Percentiles rank a stretch among this genome's conserved stretches.
phyloP scores from a whole-genome alignment of 164 flowering plant genomes.

The Dillenia suffruticosa region DNA sequence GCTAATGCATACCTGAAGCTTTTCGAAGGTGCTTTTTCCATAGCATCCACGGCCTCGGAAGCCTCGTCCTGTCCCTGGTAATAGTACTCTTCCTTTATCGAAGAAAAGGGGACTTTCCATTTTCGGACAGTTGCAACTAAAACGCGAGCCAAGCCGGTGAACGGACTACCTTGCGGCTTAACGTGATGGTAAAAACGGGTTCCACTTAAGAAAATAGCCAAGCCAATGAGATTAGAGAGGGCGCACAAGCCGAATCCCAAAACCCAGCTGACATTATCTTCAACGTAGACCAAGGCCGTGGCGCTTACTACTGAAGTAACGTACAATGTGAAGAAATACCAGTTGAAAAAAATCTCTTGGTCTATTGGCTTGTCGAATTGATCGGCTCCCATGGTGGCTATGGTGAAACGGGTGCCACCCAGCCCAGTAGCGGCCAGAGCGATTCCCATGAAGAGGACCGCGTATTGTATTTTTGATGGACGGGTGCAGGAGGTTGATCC shows the following conservation, averaged over 20 bases:
- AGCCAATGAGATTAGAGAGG: slow-evolving; percentile 14
- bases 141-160: slow-evolving; percentile 30
- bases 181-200: slow-evolving; percentile 14
- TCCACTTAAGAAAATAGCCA: slow-evolving; percentile 29
- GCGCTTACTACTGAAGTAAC: slow-evolving; percentile 6
- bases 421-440: slow-evolving; percentile 30
- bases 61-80: slow-evolving; percentile 6
- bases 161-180: slow-evolving; percentile 42
- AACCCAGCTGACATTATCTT: slow-evolving; percentile 49
- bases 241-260: slow-evolving; percentile 34
- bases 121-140: slow-evolving; percentile 31
- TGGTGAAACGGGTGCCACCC: slow-evolving; percentile 45
- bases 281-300: slow-evolving; percentile 34
- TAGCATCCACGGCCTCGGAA: neutral
- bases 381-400: slow-evolving; percentile 42
- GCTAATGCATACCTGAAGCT: slow-evolving; percentile 29
- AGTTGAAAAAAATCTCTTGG: slow-evolving; percentile 43
- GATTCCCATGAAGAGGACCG: slow-evolving; percentile 29
- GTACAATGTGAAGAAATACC: slow-evolving; percentile 37
- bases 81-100: slow-evolving; percentile 23
- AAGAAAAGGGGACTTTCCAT: slow-evolving; percentile 15
- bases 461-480: slow-evolving; percentile 28
- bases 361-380: slow-evolving; percentile 31
- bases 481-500: slow-evolving; percentile 18
- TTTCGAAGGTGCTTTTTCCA: slow-evolving; percentile 10